Evolutionary conservation across 1,284 basidiomycete species (phyloP).

Genomic region (Volvariella volvacea): DNA sequence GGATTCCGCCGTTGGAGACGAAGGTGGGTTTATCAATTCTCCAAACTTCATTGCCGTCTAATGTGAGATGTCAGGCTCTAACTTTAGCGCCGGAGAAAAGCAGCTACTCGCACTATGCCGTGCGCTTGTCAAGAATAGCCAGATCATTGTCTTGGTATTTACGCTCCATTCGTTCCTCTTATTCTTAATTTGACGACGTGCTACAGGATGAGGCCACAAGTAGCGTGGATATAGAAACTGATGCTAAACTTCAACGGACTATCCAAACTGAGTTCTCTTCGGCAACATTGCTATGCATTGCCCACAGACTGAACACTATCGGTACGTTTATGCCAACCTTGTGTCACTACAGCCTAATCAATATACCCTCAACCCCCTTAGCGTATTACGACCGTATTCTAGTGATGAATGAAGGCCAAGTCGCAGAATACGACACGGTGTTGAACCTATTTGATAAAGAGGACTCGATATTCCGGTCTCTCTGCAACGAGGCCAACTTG

Average conservation of each 20-base stretch:
- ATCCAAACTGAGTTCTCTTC: constrained; percentile 65
- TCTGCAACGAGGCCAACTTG: constrained; percentile 71
- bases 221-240: constrained; percentile 80
- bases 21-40: constrained; percentile 33
- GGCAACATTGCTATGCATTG: constrained; percentile 61
- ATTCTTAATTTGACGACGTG: background rate
- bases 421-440: constrained; percentile 77
- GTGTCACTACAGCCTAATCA: background rate
- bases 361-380: constrained; percentile 16
- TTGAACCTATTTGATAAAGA: constrained; percentile 64
- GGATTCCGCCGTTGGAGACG: constrained; percentile 56
- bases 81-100: constrained; percentile 75
- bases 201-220: constrained; percentile 70
- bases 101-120: constrained; percentile 71
- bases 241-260: constrained; percentile 69
- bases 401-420: constrained; percentile 65
- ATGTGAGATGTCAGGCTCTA: constrained; percentile 39
- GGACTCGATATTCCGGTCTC: constrained; percentile 69
- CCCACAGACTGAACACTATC: constrained; percentile 75
- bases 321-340: constrained; percentile 27
- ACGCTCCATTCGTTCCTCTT: background rate
- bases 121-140: constrained; percentile 65
- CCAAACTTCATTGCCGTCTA: background rate
- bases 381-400: constrained; percentile 73
- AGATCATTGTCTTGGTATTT: constrained; percentile 62